phyloP scores from a whole-genome alignment of 805 yeast genomes.

The Kluyveromyces siamensis region DNA sequence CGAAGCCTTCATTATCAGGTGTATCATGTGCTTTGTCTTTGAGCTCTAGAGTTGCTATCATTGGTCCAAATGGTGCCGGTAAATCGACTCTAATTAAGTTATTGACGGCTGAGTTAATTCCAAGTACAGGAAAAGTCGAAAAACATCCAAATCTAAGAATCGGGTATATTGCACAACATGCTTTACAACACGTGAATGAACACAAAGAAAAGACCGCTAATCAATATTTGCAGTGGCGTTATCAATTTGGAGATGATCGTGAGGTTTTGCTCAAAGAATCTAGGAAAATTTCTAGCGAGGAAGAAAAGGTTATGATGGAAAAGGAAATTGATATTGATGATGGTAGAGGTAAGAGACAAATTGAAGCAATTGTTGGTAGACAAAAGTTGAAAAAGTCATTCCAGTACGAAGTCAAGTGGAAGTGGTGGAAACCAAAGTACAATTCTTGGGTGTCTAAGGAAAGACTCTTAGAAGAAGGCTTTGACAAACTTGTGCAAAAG shows the following conservation, averaged over 20 bases:
- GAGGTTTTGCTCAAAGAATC: constrained; percentile 91
- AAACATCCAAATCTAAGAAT: constrained; percentile 97
- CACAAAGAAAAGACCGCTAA: constrained; percentile 97
- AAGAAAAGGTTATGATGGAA: constrained; percentile 67
- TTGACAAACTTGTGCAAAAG: constrained; percentile 84
- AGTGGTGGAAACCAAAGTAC: constrained; percentile 80
- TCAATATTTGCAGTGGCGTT: constrained; percentile 97
- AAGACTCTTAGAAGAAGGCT: constrained; percentile 69
- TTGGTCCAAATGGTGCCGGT: constrained; percentile 99
- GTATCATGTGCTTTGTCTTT: constrained; percentile 87
- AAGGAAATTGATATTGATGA: constrained; percentile 74
- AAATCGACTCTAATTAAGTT: constrained; percentile 91
- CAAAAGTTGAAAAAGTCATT: constrained; percentile 92
- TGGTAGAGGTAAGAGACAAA: constrained; percentile 78
- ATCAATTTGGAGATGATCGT: constrained; percentile 95
- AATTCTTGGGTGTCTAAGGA: constrained; percentile 93
- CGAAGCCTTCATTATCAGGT: constrained; percentile 67
- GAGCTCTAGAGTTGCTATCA: constrained; percentile 92
- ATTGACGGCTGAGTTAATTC: constrained; percentile 84
- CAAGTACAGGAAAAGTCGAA: constrained; percentile 83
- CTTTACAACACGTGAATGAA: constrained; percentile 92
- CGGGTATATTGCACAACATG: constrained; percentile 98
- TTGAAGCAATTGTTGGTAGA: constrained; percentile 95
- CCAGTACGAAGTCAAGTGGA: constrained; percentile 97
- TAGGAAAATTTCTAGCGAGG: constrained; percentile 71